Conservation (phyloP, 495 filamentous ascomycete genomes). For the Tetracladium marchalianum region DNA sequence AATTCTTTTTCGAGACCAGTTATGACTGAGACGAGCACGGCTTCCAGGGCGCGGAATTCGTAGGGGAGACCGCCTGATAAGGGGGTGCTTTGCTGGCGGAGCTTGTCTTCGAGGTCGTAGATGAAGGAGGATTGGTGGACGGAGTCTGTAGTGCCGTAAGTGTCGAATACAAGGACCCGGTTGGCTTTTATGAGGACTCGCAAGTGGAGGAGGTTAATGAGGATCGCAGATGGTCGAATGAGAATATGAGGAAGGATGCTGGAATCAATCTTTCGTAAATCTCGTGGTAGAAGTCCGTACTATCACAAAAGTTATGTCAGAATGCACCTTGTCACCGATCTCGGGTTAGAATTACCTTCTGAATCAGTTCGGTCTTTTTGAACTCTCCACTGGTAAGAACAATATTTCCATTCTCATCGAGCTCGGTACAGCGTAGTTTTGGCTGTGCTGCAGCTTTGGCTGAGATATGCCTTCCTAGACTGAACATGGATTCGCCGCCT, state of each 20-base stretch:
- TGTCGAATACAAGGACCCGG: constrained; percentile 88
- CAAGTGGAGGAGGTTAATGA: constrained; percentile 89
- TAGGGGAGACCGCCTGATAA: constrained; percentile 50
- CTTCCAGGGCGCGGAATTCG: constrained; percentile 69
- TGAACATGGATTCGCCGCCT: constrained; percentile 40
- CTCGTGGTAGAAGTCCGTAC: constrained; percentile 92
- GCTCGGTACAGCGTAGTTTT: constrained; percentile 83
- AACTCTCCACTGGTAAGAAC: constrained; percentile 94
- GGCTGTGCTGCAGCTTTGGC: constrained; percentile 71
- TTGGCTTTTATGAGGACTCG: constrained; percentile 91
- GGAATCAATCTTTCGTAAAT: constrained; percentile 97
- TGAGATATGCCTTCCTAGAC: constrained; percentile 49
- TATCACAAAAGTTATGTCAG: constrained; percentile 29
- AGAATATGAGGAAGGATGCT: constrained; percentile 95
- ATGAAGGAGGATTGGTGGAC: constrained; percentile 95
- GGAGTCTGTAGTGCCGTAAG: constrained; percentile 88
- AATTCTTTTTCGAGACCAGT: constrained; percentile 86
- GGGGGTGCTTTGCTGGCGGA: constrained; percentile 37
- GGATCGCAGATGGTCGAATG: constrained; percentile 84
- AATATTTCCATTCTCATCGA: constrained; percentile 87
- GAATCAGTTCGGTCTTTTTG: constrained; percentile 91
- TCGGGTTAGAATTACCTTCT: constrained; percentile 55
- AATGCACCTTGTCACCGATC: not conserved
- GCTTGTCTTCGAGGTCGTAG: constrained; percentile 68
- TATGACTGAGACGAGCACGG: constrained; percentile 74